These are phyloP conservation scores for Arxiozyma heterogenica DNA, from an alignment of 1,139 yeast species.

Conservation along the genomic window DNA sequence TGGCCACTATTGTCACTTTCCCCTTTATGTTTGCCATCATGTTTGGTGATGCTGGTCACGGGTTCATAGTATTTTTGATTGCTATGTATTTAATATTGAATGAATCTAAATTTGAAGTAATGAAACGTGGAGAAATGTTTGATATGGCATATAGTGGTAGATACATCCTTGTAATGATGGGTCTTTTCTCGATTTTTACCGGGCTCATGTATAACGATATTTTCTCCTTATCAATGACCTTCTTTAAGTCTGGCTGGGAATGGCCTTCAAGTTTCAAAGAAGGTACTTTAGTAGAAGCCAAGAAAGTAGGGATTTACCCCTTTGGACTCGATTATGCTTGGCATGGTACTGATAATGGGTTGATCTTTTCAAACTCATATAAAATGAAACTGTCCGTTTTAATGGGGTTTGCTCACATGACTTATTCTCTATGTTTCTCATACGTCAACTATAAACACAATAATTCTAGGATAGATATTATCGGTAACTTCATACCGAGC, in stretches of 20 bases:
- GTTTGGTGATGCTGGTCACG: conserved; percentile 86
- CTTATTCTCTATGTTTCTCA: conserved; percentile 63
- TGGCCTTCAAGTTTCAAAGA: conserved; percentile 54
- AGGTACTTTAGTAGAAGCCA: conserved; percentile 52
- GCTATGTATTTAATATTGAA: conserved; percentile 51
- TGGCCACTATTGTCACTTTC: conserved; percentile 70
- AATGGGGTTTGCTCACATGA: conserved; percentile 74
- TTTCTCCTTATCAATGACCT: conserved; percentile 67
- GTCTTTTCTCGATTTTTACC: conserved; percentile 68
- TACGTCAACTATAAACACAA: conserved; percentile 54
- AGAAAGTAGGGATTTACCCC: conserved; percentile 48
- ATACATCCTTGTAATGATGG: conserved; percentile 66
- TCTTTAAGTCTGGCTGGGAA: conserved; percentile 66
- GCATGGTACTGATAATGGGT: conserved; percentile 75
- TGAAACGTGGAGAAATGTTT: conserved; percentile 69
- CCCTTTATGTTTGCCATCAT: conserved; percentile 82
- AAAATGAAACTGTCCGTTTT: conserved; percentile 74
- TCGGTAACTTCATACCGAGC: conserved; percentile 76
- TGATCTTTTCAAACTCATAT: conserved; percentile 67
- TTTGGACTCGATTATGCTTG: conserved; percentile 69
- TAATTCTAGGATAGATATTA: conserved; percentile 52
- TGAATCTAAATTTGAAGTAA: conserved; percentile 48
- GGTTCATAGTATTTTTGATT: conserved; percentile 53
- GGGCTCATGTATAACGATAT: conserved; percentile 70
- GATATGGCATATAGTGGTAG: conserved; percentile 78